Evolutionary conservation across 495 filamentous ascomycete species (phyloP).

Genomic region (Xylaria intraflava): DNA sequence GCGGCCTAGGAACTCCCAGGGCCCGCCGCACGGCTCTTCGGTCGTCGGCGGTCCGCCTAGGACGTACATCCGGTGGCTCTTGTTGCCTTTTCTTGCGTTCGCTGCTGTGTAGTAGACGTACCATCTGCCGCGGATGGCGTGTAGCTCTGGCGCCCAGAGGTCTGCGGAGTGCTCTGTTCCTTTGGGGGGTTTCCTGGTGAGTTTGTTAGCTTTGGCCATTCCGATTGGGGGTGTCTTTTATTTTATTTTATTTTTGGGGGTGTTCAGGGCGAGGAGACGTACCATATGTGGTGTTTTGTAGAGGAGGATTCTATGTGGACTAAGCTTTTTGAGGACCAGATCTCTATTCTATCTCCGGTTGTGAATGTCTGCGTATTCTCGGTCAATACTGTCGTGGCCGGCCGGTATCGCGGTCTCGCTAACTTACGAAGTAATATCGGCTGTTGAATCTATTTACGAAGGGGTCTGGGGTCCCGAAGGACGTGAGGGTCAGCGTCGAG

Average conservation of each 20-base stretch:
- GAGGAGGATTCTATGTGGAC: slow-evolving; percentile 24
- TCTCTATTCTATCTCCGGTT: slow-evolving; percentile 26
- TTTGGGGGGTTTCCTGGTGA: slow-evolving; percentile 23
- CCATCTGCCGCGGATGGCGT: slow-evolving; percentile 25
- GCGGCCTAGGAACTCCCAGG: slow-evolving; percentile 28
- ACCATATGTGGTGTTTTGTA: slow-evolving; percentile 26
- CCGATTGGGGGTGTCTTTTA: no score
- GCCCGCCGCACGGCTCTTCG: slow-evolving; percentile 18
- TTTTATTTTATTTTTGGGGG: not conserved
- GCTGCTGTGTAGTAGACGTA: slow-evolving; percentile 29
- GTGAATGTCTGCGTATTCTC: slow-evolving; percentile 21
- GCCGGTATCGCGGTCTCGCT: not conserved
- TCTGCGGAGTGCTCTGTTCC: slow-evolving; percentile 27
- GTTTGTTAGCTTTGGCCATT: not conserved
- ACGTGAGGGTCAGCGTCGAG: slow-evolving; percentile 24
- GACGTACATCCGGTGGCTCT: slow-evolving; percentile 29
- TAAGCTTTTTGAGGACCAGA: slow-evolving; percentile 25
- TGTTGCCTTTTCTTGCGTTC: slow-evolving; percentile 19
- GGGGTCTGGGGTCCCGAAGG: slow-evolving; percentile 24
- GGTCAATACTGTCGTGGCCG: not conserved
- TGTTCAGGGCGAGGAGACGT: not conserved
- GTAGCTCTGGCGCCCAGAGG: slow-evolving; percentile 29
- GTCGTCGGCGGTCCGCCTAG: slow-evolving; percentile 21
- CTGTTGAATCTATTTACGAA: slow-evolving; percentile 20
- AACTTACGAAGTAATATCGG: slow-evolving; percentile 24